A percentile compares a stretch with the other conserved stretches of the same genome.
phyloP scores from a whole-genome alignment of 1,284 basidiomycete genomes.

The Garcileccinum viscosum region DNA sequence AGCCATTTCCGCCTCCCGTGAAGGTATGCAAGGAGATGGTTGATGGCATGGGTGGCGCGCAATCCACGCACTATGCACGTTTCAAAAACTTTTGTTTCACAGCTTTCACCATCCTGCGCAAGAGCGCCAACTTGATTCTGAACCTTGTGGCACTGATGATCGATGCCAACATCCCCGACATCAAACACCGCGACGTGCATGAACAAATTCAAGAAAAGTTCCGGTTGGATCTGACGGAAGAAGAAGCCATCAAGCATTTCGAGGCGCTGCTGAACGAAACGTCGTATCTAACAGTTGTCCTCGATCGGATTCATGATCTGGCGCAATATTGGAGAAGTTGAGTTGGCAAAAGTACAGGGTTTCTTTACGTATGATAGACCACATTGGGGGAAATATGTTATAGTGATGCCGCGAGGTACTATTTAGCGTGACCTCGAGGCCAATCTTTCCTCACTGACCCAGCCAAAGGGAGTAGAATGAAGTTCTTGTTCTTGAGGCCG shows the following conservation, averaged over 20 bases:
- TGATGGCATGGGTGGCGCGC: constrained; percentile 97
- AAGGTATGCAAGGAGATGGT: constrained; percentile 99
- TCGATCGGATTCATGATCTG: constrained; percentile 90
- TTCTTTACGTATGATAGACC: not conserved
- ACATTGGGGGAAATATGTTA: not conserved
- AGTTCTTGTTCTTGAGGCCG: not conserved
- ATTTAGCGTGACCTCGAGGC: not conserved
- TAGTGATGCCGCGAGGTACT: not conserved
- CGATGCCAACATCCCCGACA: constrained; percentile 97
- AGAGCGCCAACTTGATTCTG: constrained; percentile 97
- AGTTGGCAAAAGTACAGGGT: constrained; percentile 11
- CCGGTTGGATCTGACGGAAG: constrained; percentile 89
- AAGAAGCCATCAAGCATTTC: constrained; percentile 97
- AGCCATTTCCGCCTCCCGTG: constrained; percentile 96
- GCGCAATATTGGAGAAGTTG: constrained; percentile 84
- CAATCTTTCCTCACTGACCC: not conserved
- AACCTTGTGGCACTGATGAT: constrained; percentile 98
- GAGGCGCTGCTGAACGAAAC: constrained; percentile 94
- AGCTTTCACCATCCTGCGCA: constrained; percentile 93
- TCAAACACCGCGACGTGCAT: constrained; percentile 88
- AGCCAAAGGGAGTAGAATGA: not conserved
- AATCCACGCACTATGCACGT: constrained; percentile 88
- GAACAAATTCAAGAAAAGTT: constrained; percentile 97
- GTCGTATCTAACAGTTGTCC: constrained; percentile 90
- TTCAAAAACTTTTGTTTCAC: constrained; percentile 98